These are phyloP conservation scores for Amorphotheca resinae DNA, from an alignment of 495 filamentous ascomycete species.

Conservation along the genomic window DNA sequence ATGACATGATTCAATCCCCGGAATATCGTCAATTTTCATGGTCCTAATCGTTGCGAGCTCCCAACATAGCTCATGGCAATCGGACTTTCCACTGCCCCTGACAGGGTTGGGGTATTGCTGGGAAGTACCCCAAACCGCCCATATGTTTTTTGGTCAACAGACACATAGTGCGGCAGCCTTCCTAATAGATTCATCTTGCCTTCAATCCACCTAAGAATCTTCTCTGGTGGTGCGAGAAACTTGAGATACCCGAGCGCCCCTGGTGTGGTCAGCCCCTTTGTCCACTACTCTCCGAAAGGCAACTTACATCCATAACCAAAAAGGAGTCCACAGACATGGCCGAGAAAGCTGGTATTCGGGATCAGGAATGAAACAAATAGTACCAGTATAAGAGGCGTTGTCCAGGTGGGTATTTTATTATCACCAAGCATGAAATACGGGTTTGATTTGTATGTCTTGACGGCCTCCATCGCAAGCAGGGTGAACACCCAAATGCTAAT, in stretches of 20 bases:
- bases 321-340: conserved; percentile 68
- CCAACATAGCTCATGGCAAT: conserved; percentile 48
- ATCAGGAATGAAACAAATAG: conserved; percentile 59
- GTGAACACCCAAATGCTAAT: conserved; percentile 82
- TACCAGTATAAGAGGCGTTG: conserved; percentile 64
- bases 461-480: conserved; percentile 67
- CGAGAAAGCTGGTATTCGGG: conserved; percentile 70
- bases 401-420: conserved; percentile 81
- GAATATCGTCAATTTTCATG: conserved; percentile 4
- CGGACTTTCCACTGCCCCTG: conserved; percentile 26
- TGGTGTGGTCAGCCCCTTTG: conserved; percentile 24
- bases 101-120: conserved; percentile 29
- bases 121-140: conserved; percentile 87
- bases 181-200: conserved; percentile 71
- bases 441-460: conserved; percentile 61
- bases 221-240: conserved; percentile 72
- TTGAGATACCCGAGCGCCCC: conserved; percentile 77
- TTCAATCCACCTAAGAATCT: conserved; percentile 70
- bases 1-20: background rate
- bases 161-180: conserved; percentile 76
- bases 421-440: conserved; percentile 64
- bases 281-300: background rate
- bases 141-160: conserved; percentile 90
- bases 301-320: conserved; percentile 77
- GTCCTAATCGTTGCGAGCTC: conserved; percentile 51